Evolutionary conservation across 495 filamentous ascomycete species (phyloP).

Genomic region (Penicillium flavigenum): DNA sequence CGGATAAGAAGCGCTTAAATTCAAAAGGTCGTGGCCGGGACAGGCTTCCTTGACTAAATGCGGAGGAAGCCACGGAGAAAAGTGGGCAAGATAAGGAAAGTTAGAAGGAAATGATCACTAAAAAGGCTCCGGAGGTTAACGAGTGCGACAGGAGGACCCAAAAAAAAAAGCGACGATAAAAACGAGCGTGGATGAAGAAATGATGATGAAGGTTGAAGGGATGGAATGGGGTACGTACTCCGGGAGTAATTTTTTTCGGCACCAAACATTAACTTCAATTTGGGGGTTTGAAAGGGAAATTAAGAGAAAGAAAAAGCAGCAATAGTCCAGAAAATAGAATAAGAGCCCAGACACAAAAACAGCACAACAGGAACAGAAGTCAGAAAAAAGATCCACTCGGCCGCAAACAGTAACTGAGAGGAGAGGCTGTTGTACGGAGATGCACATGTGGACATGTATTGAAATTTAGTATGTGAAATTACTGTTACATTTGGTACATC

Average conservation of each 20-base stretch:
- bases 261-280: conserved; percentile 5
- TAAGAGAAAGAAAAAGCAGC: conserved; percentile 11
- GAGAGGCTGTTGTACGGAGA: background rate
- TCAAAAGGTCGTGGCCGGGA: conserved; percentile 53
- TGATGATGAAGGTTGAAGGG: conserved; percentile 26
- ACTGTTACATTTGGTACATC: conserved; percentile 5
- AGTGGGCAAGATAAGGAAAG: conserved; percentile 19
- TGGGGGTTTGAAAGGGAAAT: conserved; percentile 4
- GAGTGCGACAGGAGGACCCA: conserved; percentile 25
- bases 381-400: background rate
- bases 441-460: background rate
- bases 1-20: conserved; percentile 49
- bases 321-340: conserved; percentile 6
- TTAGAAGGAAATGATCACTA: conserved; percentile 24
- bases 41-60: conserved; percentile 48
- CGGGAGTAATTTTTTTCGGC: conserved; percentile 17
- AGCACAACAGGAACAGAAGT: background rate
- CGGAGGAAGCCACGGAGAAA: conserved; percentile 48
- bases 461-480: conserved; percentile 2
- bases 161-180: conserved; percentile 21
- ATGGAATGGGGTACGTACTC: conserved; percentile 27
- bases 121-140: conserved; percentile 19
- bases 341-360: background rate
- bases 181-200: conserved; percentile 39
- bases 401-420: conserved; percentile 6